phyloP scores from a whole-genome alignment of 768 basidiomycete species.

The Hysterangium stoloniferum region DNA sequence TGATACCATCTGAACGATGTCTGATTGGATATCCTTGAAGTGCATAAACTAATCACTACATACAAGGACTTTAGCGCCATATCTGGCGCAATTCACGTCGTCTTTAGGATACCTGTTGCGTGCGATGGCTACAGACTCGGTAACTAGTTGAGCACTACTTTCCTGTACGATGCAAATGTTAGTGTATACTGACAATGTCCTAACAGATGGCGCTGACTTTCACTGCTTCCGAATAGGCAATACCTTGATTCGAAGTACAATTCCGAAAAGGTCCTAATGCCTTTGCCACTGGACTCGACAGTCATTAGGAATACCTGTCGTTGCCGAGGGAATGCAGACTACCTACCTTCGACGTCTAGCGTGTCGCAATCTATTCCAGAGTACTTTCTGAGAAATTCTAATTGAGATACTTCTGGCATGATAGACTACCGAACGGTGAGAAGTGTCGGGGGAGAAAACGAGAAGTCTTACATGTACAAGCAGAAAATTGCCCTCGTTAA shows the following conservation, averaged over 20 bases:
- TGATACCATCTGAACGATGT: conserved; percentile 3
- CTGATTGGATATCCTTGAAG: neutral
- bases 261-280: conserved; percentile 7
- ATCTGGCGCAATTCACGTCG: neutral
- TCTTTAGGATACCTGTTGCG: neutral
- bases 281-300: conserved; percentile 1
- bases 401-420: neutral
- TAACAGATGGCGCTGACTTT: conserved; percentile 1
- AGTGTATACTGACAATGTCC: neutral
- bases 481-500: no score
- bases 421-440: neutral
- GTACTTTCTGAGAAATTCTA: conserved; percentile 1
- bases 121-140: neutral
- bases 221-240: conserved; percentile 2
- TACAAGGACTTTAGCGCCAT: conserved; percentile 5
- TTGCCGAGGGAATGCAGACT: neutral
- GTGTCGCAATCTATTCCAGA: conserved; percentile 3
- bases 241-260: conserved; percentile 9
- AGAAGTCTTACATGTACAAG: no score
- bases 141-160: neutral
- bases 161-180: conserved; percentile 6
- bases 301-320: neutral
- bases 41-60: neutral
- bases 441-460: no score
- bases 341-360: conserved; percentile 1